Evolutionary conservation across 371 early-diverging fungal genomes (phyloP).

Genomic region (Mortierella sp.): DNA sequence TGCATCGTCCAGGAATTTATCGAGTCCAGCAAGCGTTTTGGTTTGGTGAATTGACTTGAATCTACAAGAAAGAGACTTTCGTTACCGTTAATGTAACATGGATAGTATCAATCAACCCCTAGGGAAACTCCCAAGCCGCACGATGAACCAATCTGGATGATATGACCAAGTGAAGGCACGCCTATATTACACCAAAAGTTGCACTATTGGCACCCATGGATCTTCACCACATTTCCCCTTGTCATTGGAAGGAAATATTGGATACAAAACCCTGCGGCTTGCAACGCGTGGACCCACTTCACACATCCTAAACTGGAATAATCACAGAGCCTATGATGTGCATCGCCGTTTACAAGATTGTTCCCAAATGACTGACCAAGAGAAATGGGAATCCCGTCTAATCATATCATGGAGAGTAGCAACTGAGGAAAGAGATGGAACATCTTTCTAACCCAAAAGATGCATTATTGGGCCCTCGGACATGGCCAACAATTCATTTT

Average conservation of each 20-base stretch:
- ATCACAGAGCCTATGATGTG: too few relatives aligned
- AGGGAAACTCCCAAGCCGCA: background rate
- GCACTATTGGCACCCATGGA: conserved; percentile 26
- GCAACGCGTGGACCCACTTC: conserved; percentile 16
- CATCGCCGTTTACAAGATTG: too few relatives aligned
- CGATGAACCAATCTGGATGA: conserved; percentile 2
- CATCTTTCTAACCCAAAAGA: conserved; percentile 10
- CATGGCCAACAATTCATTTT: conserved; percentile 24
- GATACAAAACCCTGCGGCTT: conserved; percentile 12
- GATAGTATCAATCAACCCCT: background rate
- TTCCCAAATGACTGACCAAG: conserved; percentile 38
- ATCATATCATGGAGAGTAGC: conserved; percentile 12
- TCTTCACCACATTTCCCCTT: conserved; percentile 14
- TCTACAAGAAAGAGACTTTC: conserved; percentile 3
- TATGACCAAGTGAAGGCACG: conserved; percentile 24
- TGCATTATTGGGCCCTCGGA: conserved; percentile 11
- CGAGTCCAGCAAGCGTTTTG: conserved; percentile 7
- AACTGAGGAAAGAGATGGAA: conserved; percentile 12
- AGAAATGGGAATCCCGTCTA: conserved; percentile 35
- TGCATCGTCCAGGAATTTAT: conserved; percentile 15
- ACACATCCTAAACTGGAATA: conserved; percentile 15
- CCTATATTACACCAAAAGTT: conserved; percentile 23
- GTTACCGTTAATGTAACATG: conserved; percentile 9
- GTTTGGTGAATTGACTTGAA: conserved; percentile 1
- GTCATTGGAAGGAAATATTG: conserved; percentile 17